Evolutionary conservation across 208 protist genomes (phyloP).

Genomic region (Entamoeba dispar): DNA sequence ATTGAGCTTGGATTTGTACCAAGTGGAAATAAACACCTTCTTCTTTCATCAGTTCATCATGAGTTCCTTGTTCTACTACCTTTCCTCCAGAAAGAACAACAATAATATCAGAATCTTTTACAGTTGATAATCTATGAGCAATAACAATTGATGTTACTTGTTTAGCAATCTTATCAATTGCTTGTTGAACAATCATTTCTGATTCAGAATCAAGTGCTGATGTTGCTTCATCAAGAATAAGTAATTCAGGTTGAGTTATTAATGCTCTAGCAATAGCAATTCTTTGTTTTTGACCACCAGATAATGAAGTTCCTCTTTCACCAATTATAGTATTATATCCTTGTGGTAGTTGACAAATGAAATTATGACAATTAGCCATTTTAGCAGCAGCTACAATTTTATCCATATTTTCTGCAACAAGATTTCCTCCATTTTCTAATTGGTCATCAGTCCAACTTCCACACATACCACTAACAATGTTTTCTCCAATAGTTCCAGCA

Average conservation of each 20-base stretch:
- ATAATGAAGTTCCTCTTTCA: slow-evolving; percentile 55
- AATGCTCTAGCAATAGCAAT: slow-evolving; percentile 48
- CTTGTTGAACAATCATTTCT: too few species aligned
- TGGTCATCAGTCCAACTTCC: slow-evolving; percentile 60
- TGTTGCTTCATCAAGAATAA: too few species aligned
- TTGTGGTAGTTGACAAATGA: too few species aligned
- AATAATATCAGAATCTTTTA: slow-evolving; percentile 63
- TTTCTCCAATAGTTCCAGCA: slow-evolving; percentile 69
- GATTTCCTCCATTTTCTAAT: slow-evolving; percentile 66
- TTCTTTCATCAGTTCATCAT: too few species aligned
- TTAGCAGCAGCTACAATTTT: background rate
- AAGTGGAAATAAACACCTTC: too few species aligned
- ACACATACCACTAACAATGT: too few species aligned
- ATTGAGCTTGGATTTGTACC: too few species aligned
- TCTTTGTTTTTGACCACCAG: too few species aligned
- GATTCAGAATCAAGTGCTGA: too few species aligned
- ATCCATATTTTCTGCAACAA: slow-evolving; percentile 52
- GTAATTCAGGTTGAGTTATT: slow-evolving; percentile 52
- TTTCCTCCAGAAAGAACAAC: slow-evolving; percentile 62
- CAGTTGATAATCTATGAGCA: slow-evolving; percentile 63
- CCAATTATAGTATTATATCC: slow-evolving; percentile 69
- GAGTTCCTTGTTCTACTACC: slow-evolving; percentile 56
- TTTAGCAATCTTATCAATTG: slow-evolving; percentile 47
- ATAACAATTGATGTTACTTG: slow-evolving; percentile 62
- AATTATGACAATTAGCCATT: background rate